phyloP scores from a whole-genome alignment of 176 grass and related monocot species.

The Echinochloa phyllopogon region DNA sequence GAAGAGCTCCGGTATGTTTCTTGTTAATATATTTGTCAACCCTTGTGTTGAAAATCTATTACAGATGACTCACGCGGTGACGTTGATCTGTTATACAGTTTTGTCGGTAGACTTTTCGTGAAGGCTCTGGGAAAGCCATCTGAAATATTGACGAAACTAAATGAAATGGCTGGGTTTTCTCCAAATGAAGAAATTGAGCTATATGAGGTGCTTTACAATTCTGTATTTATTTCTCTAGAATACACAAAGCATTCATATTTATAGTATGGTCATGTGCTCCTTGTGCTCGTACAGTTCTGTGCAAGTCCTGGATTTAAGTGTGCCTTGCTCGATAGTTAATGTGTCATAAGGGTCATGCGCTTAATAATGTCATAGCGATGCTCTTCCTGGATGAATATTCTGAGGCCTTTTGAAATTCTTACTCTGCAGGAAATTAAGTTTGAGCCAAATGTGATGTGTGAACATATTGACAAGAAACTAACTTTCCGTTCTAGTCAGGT shows the following conservation, averaged over 20 bases:
- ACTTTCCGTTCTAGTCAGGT: slow-evolving; percentile 89
- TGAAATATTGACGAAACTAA: slow-evolving; percentile 83
- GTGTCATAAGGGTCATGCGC: slow-evolving; percentile 9
- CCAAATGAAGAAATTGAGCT: slow-evolving; percentile 88
- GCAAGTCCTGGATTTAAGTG: neutral
- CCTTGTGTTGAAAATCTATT: slow-evolving; percentile 11
- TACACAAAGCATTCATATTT: neutral
- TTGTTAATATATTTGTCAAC: slow-evolving; percentile 20
- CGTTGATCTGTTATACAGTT: slow-evolving; percentile 57
- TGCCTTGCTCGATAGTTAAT: neutral
- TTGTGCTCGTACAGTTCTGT: slow-evolving; percentile 34
- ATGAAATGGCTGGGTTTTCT: slow-evolving; percentile 87
- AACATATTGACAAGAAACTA: slow-evolving; percentile 86
- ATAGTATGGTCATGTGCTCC: neutral
- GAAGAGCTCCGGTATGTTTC: slow-evolving; percentile 80
- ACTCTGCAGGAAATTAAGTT: slow-evolving; percentile 93
- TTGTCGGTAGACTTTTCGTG: slow-evolving; percentile 83
- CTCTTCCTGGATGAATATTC: slow-evolving; percentile 30
- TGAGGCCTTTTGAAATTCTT: slow-evolving; percentile 37
- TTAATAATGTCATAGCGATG: neutral
- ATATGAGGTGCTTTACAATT: slow-evolving; percentile 64
- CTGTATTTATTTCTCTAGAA: slow-evolving; percentile 17
- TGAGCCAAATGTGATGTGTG: slow-evolving; percentile 93
- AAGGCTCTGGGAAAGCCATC: slow-evolving; percentile 86
- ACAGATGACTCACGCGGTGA: slow-evolving; percentile 33